phyloP scores from a whole-genome alignment of 1,139 yeast species.

The Candida freyschussii region DNA sequence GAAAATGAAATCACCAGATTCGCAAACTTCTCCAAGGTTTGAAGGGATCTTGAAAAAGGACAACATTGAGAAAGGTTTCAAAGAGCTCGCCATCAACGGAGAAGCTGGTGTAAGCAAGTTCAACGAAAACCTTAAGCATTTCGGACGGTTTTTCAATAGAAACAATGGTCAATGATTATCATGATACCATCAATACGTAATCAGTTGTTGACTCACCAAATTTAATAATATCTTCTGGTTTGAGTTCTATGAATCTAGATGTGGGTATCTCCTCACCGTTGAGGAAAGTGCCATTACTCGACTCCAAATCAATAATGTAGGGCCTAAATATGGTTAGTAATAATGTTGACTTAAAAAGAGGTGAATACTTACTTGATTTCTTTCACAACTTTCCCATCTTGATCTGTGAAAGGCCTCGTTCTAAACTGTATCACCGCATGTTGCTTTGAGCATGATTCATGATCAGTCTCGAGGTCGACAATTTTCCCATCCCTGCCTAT shows the following conservation, averaged over 20 bases:
- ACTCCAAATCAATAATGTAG: conserved; percentile 48
- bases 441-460: conserved; percentile 43
- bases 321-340: conserved; percentile 22
- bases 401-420: conserved; percentile 16
- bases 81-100: conserved; percentile 45
- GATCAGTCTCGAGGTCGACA: conserved; percentile 41
- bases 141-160: conserved; percentile 48
- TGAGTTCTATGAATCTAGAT: conserved; percentile 44
- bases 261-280: conserved; percentile 43
- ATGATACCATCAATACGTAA: conserved; percentile 27
- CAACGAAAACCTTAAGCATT: conserved; percentile 45
- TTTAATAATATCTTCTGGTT: conserved; percentile 41
- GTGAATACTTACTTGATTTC: conserved; percentile 15
- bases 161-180: conserved; percentile 9
- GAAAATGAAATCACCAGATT: conserved; percentile 16
- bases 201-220: conserved; percentile 39
- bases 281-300: conserved; percentile 49
- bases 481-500: conserved; percentile 44
- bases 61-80: conserved; percentile 49
- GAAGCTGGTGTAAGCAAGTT: conserved; percentile 54
- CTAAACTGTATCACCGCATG: conserved; percentile 57
- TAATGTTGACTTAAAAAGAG: not conserved
- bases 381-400: conserved; percentile 20
- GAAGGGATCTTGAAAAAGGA: conserved; percentile 38
- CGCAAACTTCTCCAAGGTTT: conserved; percentile 20